These are phyloP conservation scores for Mycena kentingensis DNA, from an alignment of 768 basidiomycete species.

Conservation along the genomic window DNA sequence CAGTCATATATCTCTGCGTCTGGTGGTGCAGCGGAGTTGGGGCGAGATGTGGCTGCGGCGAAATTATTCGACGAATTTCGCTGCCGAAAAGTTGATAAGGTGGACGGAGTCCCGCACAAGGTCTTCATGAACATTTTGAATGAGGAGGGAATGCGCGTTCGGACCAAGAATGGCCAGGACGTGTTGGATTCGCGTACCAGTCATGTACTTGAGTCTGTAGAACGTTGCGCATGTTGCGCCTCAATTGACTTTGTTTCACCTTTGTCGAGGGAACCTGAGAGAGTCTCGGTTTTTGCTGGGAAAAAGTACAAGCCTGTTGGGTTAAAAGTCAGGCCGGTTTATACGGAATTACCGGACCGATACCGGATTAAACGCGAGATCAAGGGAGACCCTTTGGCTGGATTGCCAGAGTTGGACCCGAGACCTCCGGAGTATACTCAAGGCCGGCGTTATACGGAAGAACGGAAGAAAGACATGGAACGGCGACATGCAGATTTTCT, in stretches of 20 bases:
- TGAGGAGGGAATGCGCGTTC: background rate
- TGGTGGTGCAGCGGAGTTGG: background rate
- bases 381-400: slow-evolving; percentile 12
- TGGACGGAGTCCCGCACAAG: slow-evolving; percentile 5
- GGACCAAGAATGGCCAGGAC: background rate
- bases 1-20: slow-evolving; percentile 6
- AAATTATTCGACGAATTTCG: background rate
- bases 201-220: background rate
- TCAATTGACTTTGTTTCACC: background rate
- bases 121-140: background rate
- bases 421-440: slow-evolving; percentile 24
- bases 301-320: slow-evolving; percentile 28
- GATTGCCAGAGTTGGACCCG: slow-evolving; percentile 16
- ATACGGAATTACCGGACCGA: background rate
- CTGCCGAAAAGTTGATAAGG: background rate
- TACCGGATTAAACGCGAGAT: background rate
- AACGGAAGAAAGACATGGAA: slow-evolving; percentile 23
- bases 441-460: slow-evolving; percentile 17
- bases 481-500: slow-evolving; percentile 24
- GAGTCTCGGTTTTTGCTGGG: slow-evolving; percentile 4
- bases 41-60: background rate
- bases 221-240: background rate
- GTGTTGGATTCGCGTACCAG: background rate
- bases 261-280: background rate
- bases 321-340: background rate